Conservation (phyloP, 768 basidiomycete genomes). For the Tephrocybe sp. region DNA sequence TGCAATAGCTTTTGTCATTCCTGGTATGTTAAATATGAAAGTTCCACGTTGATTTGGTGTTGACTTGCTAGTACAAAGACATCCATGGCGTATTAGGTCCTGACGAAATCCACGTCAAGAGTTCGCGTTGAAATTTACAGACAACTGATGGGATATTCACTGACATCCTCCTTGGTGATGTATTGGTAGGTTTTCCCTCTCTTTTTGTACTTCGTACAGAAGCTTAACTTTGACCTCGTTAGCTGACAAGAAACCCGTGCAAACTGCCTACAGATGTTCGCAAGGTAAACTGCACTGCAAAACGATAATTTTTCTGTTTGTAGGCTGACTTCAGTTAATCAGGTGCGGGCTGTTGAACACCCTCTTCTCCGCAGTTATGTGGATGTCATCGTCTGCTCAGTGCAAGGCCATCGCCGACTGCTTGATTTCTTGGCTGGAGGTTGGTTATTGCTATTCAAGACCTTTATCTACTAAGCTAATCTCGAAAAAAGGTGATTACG, state of each 20-base stretch:
- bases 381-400: constrained; percentile 61
- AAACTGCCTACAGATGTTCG: constrained; percentile 66
- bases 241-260: constrained; percentile 69
- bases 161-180: constrained; percentile 53
- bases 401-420: constrained; percentile 49
- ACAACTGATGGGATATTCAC: constrained; percentile 39
- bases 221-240: neutral
- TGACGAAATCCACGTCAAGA: constrained; percentile 58
- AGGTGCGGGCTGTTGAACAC: constrained; percentile 58
- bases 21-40: constrained; percentile 39
- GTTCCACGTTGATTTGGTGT: neutral
- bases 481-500: constrained; percentile 55
- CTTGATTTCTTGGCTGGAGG: constrained; percentile 67
- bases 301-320: neutral
- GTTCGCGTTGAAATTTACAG: constrained; percentile 39
- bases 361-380: constrained; percentile 43
- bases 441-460: constrained; percentile 20
- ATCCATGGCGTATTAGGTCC: constrained; percentile 45
- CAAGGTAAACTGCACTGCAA: constrained; percentile 37
- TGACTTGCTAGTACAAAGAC: constrained; percentile 35
- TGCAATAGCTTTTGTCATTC: constrained; percentile 58
- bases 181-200: constrained; percentile 37
- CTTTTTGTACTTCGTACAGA: neutral
- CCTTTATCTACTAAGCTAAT: neutral
- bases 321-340: neutral